Evolutionary conservation across 495 filamentous ascomycete genomes (phyloP), one percentile per base, ranked within the genome.

Genomic region (Sphaerosporella brunnea): DNA sequence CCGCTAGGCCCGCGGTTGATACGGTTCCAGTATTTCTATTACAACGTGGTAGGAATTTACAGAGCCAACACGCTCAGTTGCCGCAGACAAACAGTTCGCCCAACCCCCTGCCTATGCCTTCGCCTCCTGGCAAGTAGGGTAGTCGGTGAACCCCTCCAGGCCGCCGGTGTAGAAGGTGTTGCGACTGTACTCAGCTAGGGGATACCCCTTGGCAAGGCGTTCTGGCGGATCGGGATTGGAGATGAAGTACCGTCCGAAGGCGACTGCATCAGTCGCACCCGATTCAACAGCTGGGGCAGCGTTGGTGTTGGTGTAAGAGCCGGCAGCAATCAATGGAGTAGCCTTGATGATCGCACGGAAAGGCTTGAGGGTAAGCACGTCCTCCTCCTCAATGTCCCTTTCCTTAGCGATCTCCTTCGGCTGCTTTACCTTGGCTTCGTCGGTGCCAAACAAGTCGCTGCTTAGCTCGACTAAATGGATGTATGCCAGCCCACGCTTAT

Each of bases 151-250:
- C 10, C 82, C 82, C 47, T 67, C 65, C 3, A 65, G 51, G 48
- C 68, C 62, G 4, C 56, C 62, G 1, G 51, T 11, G 52, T 85
- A 85, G 55, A 85, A 84, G 0, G 65, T 68, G 0, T 63, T 55
- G 2, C 74, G 60, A 44, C 82, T 56, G 57, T 80, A 83, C 19
- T 60, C 58, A 20, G 59, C 65, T 32, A 84, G 62, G 21, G 62
- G 55, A 32, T 83, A 65, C 0, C 70, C 72, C 38, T 77, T 56
- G 61, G 69, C 61, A 8, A 86, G 47, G 45, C 74, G 66, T 54
- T 74, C 82, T 2, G 71, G 66, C 54, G 87, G 55, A 61, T 87
- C 82, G 1, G 82, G 82, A 45, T 73, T 87, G 47, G 77, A 66
- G 46, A 80, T 79, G 52, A 75, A 88, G 28, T 65, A 68, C 34